Evolutionary conservation across 2,329 filamentous ascomycete species (phyloP).

Genomic region (Monosporascus sp.): DNA sequence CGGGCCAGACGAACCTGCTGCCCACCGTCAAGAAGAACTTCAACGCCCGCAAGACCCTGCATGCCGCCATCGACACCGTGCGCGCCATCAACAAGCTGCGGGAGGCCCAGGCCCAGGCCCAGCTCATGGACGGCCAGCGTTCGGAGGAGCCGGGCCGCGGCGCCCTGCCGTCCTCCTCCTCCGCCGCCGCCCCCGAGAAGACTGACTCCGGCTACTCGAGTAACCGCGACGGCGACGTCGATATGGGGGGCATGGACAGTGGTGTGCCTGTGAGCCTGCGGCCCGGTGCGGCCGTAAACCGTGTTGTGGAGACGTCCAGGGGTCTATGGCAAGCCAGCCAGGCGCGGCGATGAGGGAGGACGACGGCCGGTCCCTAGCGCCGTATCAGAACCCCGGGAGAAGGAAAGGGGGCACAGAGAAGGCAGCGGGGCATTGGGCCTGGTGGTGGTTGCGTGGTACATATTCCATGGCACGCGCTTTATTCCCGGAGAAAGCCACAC

Average conservation of each 20-base stretch:
- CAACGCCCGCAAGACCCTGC: slow-evolving; percentile 62
- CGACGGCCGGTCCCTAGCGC: no score
- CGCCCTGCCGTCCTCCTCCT: slow-evolving; percentile 18
- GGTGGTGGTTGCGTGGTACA: no score
- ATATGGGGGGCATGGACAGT: slow-evolving; percentile 38
- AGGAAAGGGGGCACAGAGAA: no score
- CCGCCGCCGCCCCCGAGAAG: slow-evolving; percentile 33
- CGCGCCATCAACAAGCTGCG: slow-evolving; percentile 66
- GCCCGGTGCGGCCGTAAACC: slow-evolving; percentile 50
- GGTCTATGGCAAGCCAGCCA: slow-evolving; percentile 50
- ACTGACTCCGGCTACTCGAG: slow-evolving; percentile 46
- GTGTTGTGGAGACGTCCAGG: slow-evolving; percentile 57
- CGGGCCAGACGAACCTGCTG: slow-evolving; percentile 56
- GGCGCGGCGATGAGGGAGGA: slow-evolving; percentile 16
- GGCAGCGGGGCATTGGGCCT: no score
- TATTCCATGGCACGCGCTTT: no score
- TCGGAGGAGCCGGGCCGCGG: slow-evolving; percentile 45
- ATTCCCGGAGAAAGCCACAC: no score
- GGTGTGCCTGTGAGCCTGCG: slow-evolving; percentile 46
- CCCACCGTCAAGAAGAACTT: slow-evolving; percentile 71
- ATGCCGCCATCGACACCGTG: slow-evolving; percentile 66
- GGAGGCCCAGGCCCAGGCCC: slow-evolving; percentile 48
- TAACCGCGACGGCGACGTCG: slow-evolving; percentile 36
- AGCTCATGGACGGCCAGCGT: slow-evolving; percentile 56
- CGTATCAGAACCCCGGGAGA: no score